Conservation (phyloP, 2,329 filamentous ascomycete species). For the Ampelomyces quisqualis region DNA sequence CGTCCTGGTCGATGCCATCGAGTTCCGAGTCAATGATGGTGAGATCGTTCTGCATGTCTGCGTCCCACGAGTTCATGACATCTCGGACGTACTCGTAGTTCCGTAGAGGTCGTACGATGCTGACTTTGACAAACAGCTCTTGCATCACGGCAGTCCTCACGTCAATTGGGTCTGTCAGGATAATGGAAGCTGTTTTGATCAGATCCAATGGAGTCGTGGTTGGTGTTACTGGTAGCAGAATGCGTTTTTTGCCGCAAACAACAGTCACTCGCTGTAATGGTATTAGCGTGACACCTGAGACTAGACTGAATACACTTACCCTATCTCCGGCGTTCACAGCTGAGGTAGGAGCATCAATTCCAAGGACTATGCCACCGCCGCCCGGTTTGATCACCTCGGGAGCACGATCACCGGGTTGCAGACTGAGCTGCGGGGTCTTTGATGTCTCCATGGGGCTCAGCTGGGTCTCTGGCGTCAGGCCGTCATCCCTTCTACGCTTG, state of each 20-base stretch:
- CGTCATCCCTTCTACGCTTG: conserved; percentile 37
- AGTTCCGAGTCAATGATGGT: conserved; percentile 63
- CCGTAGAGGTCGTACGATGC: conserved; percentile 78
- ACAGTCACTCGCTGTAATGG: conserved; percentile 65
- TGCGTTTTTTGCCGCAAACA: conserved; percentile 67
- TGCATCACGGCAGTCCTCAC: conserved; percentile 68
- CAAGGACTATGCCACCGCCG: conserved; percentile 53
- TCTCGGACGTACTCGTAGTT: conserved; percentile 85
- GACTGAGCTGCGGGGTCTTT: conserved; percentile 27
- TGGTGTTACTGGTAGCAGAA: conserved; percentile 70
- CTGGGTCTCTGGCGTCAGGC: conserved; percentile 24
- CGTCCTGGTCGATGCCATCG: conserved; percentile 54
- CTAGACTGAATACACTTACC: conserved; percentile 50
- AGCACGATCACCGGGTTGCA: conserved; percentile 20
- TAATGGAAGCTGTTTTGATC: conserved; percentile 64
- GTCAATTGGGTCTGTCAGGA: conserved; percentile 65
- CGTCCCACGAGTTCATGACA: conserved; percentile 90
- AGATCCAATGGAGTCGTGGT: conserved; percentile 75
- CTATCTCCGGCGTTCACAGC: conserved; percentile 79
- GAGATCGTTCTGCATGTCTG: conserved; percentile 73
- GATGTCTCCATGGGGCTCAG: conserved; percentile 13
- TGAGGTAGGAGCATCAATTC: conserved; percentile 74
- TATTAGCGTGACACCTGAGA: conserved; percentile 16
- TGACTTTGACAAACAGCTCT: conserved; percentile 73
- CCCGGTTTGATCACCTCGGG: conserved; percentile 45